These are phyloP conservation scores for Cystobasidium ongulense DNA, from an alignment of 768 basidiomycete genomes.

Conservation along the genomic window DNA sequence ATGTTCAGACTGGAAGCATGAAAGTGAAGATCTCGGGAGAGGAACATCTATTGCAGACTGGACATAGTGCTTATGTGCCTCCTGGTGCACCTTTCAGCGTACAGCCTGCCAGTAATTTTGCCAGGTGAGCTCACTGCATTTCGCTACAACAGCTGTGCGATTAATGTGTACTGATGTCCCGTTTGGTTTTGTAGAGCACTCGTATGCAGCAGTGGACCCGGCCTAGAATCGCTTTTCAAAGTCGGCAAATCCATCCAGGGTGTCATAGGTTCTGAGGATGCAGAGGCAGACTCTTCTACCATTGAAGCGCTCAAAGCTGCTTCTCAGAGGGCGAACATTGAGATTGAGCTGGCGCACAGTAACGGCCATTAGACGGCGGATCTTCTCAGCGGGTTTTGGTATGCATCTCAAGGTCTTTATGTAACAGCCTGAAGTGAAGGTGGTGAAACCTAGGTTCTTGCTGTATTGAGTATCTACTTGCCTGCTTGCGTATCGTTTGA, in stretches of 20 bases:
- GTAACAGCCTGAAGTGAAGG: too few species aligned
- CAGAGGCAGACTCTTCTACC: neutral
- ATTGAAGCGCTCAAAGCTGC: neutral
- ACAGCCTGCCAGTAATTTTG: neutral
- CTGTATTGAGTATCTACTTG: too few species aligned
- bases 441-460: too few species aligned
- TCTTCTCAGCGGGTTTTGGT: too few species aligned
- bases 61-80: conserved; percentile 12
- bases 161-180: neutral
- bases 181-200: neutral
- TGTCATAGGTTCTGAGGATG: neutral
- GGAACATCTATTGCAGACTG: neutral
- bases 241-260: neutral
- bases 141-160: neutral
- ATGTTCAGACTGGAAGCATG: conserved; percentile 2
- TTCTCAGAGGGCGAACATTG: neutral
- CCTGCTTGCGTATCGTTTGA: too few species aligned
- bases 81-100: neutral
- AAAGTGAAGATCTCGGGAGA: neutral
- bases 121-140: neutral
- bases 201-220: neutral
- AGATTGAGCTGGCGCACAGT: neutral
- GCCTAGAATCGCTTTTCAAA: neutral
- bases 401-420: too few species aligned
- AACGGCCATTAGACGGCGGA: neutral